These are phyloP conservation scores for Batrachochytrium dendrobatidis DNA, from an alignment of 371 early-diverging fungal species.

Conservation along the genomic window DNA sequence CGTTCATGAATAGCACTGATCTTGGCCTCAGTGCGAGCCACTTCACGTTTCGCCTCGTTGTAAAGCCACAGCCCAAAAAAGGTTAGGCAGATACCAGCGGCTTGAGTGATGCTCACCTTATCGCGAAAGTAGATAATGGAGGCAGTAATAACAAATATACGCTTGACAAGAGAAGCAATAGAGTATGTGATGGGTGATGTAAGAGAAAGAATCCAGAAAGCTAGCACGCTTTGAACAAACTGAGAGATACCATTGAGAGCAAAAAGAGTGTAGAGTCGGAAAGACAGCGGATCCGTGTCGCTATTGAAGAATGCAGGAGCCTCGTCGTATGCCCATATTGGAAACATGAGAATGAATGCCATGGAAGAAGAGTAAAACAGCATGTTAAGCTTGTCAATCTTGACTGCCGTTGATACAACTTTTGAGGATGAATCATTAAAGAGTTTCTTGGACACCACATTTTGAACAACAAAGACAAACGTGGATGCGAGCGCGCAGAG, in stretches of 20 bases:
- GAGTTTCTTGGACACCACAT: slow-evolving; percentile 72
- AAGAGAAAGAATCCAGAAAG: slow-evolving; percentile 67
- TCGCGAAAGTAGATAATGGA: slow-evolving; percentile 81
- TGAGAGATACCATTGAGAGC: slow-evolving; percentile 71
- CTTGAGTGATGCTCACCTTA: slow-evolving; percentile 63
- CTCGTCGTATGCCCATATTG: slow-evolving; percentile 76
- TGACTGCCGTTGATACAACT: slow-evolving; percentile 12
- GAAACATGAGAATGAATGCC: slow-evolving; percentile 66
- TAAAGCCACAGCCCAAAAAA: slow-evolving; percentile 83
- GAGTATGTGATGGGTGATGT: slow-evolving; percentile 85
- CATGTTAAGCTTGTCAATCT: slow-evolving; percentile 77
- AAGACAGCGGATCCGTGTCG: slow-evolving; percentile 15
- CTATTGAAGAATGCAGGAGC: slow-evolving; percentile 31
- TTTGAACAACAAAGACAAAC: slow-evolving; percentile 73
- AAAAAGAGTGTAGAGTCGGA: slow-evolving; percentile 34
- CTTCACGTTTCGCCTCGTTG: slow-evolving; percentile 60
- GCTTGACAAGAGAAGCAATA: slow-evolving; percentile 78
- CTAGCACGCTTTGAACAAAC: slow-evolving; percentile 72
- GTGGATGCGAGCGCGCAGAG: slow-evolving; percentile 65
- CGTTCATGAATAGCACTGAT: slow-evolving; percentile 2
- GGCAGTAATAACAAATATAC: slow-evolving; percentile 82
- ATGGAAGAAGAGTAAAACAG: slow-evolving; percentile 66
- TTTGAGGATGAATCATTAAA: slow-evolving; percentile 37
- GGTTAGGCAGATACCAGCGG: slow-evolving; percentile 67
- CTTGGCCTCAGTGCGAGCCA: slow-evolving; percentile 21